Conservation (phyloP, 345 rosid genomes). For the Ceriops tagal region DNA sequence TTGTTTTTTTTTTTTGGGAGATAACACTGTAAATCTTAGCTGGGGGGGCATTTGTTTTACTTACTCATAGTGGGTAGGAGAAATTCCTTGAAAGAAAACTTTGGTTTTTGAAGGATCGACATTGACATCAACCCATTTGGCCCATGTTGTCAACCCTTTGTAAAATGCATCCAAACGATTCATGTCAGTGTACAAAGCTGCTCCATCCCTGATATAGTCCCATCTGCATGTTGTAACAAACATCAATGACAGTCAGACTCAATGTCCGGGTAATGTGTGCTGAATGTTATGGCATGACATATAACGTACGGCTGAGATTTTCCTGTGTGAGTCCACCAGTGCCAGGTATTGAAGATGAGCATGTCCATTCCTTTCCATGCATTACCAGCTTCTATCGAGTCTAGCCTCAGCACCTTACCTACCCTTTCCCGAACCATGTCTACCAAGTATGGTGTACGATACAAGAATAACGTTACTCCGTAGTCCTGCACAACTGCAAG, state of each 20-base stretch:
- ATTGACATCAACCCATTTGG: slow-evolving; percentile 68
- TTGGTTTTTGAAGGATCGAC: slow-evolving; percentile 58
- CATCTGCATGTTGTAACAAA: slow-evolving; percentile 42
- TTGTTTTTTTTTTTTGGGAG: too few species aligned
- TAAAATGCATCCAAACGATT: slow-evolving; percentile 64
- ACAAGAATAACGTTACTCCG: slow-evolving; percentile 55
- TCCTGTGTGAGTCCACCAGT: slow-evolving; percentile 95
- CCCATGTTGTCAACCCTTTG: slow-evolving; percentile 82
- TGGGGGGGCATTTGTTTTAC: slow-evolving; percentile 11
- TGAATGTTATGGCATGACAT: background rate
- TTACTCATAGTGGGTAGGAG: slow-evolving; percentile 91
- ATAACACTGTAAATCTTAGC: background rate
- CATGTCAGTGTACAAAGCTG: slow-evolving; percentile 51
- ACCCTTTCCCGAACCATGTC: slow-evolving; percentile 54
- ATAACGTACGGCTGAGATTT: slow-evolving; percentile 50
- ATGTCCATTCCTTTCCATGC: slow-evolving; percentile 81
- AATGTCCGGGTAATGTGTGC: background rate
- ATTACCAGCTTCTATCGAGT: slow-evolving; percentile 58
- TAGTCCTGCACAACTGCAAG: slow-evolving; percentile 47
- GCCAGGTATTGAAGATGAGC: slow-evolving; percentile 90
- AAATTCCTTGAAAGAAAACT: slow-evolving; percentile 94
- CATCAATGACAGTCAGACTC: background rate
- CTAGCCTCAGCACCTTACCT: slow-evolving; percentile 64
- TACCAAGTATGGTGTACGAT: slow-evolving; percentile 82
- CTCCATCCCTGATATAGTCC: slow-evolving; percentile 72